These are phyloP conservation scores for Obba rivulosa DNA, from an alignment of 768 basidiomycete genomes.

Conservation along the genomic window DNA sequence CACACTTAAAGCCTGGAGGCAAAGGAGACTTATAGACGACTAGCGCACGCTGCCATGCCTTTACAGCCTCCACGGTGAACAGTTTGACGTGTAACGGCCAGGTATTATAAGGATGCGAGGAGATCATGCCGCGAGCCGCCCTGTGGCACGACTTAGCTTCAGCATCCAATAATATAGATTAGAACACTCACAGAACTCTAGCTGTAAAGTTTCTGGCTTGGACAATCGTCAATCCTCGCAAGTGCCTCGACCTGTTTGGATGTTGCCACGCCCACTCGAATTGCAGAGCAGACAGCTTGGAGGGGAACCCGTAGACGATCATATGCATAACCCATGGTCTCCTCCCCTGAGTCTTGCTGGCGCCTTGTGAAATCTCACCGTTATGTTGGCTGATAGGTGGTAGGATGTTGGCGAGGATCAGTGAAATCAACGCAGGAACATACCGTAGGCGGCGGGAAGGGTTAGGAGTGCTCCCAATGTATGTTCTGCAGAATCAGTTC, in stretches of 20 bases:
- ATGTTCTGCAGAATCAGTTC: slow-evolving; percentile 55
- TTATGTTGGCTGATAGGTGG: slow-evolving; percentile 62
- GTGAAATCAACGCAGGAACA: slow-evolving; percentile 2
- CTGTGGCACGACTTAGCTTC: slow-evolving; percentile 28
- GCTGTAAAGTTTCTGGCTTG: no score
- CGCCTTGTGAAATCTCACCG: slow-evolving; percentile 68
- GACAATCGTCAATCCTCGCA: slow-evolving; percentile 23
- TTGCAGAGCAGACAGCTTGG: slow-evolving; percentile 66
- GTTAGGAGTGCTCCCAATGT: slow-evolving; percentile 70
- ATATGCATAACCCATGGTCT: slow-evolving; percentile 83
- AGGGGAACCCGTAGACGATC: slow-evolving; percentile 82
- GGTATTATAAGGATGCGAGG: slow-evolving; percentile 58
- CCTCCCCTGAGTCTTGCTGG: slow-evolving; percentile 53
- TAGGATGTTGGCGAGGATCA: neutral
- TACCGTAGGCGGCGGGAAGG: slow-evolving; percentile 63
- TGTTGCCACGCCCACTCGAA: slow-evolving; percentile 91
- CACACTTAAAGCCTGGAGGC: slow-evolving; percentile 47
- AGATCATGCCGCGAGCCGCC: slow-evolving; percentile 58
- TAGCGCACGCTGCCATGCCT: slow-evolving; percentile 41
- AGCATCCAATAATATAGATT: neutral
- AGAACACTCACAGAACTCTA: slow-evolving; percentile 33
- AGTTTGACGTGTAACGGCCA: slow-evolving; percentile 75
- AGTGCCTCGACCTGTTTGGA: slow-evolving; percentile 62
- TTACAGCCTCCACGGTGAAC: slow-evolving; percentile 59
- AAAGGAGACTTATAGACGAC: slow-evolving; percentile 28